A percentile compares a stretch with the other conserved stretches of the same genome.
Evolutionary conservation across 78 protist genomes (phyloP).

Genomic region (Ministeria vibrans): DNA sequence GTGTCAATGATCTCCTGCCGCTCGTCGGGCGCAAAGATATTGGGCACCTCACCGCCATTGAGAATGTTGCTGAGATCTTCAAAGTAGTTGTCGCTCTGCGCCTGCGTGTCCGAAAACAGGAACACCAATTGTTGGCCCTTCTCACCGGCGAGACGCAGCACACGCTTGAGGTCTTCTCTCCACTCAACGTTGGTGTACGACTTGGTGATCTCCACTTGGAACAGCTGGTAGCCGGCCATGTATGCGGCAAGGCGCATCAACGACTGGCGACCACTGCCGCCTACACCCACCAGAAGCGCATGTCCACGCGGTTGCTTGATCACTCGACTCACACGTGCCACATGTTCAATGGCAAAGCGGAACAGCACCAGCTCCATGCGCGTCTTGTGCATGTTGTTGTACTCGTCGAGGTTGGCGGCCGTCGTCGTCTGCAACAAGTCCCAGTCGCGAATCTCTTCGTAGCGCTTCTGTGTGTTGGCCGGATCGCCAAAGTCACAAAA

Average conservation of each 20-base stretch:
- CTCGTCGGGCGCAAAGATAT: constrained; percentile 39
- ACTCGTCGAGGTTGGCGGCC: constrained; percentile 24
- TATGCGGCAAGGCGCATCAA: constrained; percentile 80
- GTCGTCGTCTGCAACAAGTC: no score
- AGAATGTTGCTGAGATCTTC: constrained; percentile 67
- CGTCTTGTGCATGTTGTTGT: constrained; percentile 27
- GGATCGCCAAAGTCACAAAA: constrained; percentile 44
- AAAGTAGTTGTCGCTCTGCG: constrained; percentile 43
- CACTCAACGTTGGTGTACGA: constrained; percentile 35
- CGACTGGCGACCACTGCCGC: constrained; percentile 85
- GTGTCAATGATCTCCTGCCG: constrained; percentile 44
- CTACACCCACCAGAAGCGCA: constrained; percentile 87
- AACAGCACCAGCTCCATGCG: constrained; percentile 77
- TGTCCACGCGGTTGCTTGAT: constrained; percentile 77
- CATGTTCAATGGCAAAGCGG: constrained; percentile 70
- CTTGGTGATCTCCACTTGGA: constrained; percentile 41
- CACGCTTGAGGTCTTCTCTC: constrained; percentile 42
- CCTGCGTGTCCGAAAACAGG: constrained; percentile 78
- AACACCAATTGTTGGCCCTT: constrained; percentile 43
- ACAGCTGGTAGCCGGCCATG: constrained; percentile 47
- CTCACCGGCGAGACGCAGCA: constrained; percentile 52
- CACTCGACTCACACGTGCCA: constrained; percentile 68
- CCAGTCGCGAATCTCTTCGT: no score
- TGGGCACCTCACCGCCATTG: constrained; percentile 83
- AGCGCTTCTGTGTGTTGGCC: no score